phyloP scores from a whole-genome alignment of 2,329 filamentous ascomycete genomes.

The Beauveria medogensis region DNA sequence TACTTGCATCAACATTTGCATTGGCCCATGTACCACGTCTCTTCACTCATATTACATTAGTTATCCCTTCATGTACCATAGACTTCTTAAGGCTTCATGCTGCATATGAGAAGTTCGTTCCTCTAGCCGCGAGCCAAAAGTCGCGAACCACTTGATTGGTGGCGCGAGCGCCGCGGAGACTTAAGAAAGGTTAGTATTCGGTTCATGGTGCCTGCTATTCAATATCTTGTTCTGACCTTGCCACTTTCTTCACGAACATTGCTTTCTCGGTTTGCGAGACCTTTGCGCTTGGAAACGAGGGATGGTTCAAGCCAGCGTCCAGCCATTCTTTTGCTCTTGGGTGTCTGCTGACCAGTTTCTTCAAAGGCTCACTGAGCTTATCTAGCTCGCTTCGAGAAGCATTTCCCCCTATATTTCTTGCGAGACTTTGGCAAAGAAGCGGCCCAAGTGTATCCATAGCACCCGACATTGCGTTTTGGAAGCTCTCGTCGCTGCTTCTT shows the following conservation, averaged over 20 bases:
- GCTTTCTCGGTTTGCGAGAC: slow-evolving; percentile 52
- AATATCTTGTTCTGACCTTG: slow-evolving; percentile 38
- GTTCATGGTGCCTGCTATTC: not conserved
- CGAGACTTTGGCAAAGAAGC: slow-evolving; percentile 48
- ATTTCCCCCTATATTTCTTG: slow-evolving; percentile 59
- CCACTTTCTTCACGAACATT: slow-evolving; percentile 57
- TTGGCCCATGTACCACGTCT: not conserved
- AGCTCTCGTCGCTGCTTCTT: not conserved
- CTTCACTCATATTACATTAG: not conserved
- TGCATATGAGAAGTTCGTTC: slow-evolving; percentile 52
- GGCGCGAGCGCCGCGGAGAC: slow-evolving; percentile 53
- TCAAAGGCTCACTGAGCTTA: slow-evolving; percentile 60
- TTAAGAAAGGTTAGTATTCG: slow-evolving; percentile 21
- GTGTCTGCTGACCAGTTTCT: slow-evolving; percentile 54
- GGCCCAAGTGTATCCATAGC: slow-evolving; percentile 55
- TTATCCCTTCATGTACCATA: not conserved
- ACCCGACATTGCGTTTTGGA: slow-evolving; percentile 29
- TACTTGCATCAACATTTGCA: not conserved
- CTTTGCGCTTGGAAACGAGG: slow-evolving; percentile 51
- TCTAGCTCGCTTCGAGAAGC: slow-evolving; percentile 66
- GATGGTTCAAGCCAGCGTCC: slow-evolving; percentile 47
- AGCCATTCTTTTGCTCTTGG: slow-evolving; percentile 53
- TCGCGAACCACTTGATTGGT: slow-evolving; percentile 63
- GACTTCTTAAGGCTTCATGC: slow-evolving; percentile 29
- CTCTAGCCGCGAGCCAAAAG: slow-evolving; percentile 64